Evolutionary conservation across 2,329 filamentous ascomycete genomes (phyloP).

Genomic region (Chaetomium strumarium): DNA sequence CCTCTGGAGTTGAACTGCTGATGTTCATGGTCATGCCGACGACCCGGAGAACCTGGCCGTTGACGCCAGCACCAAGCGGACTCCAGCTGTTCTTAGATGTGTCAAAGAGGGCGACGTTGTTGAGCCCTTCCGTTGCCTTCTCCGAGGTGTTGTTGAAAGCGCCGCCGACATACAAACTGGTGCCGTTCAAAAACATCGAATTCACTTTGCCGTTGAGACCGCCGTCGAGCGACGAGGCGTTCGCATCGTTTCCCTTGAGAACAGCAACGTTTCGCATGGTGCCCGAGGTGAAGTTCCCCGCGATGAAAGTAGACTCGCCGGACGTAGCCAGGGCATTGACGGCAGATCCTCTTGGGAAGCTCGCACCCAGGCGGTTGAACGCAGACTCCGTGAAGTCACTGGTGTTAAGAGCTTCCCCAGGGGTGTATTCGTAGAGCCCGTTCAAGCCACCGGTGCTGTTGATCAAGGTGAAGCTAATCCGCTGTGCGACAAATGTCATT

Average conservation of each 20-base stretch:
- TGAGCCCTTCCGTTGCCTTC: conserved; percentile 57
- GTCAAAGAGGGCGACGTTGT: conserved; percentile 72
- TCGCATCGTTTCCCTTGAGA: conserved; percentile 58
- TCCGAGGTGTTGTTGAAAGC: conserved; percentile 70
- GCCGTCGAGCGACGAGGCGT: conserved; percentile 56
- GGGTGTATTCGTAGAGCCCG: conserved; percentile 84
- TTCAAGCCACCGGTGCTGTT: conserved; percentile 77
- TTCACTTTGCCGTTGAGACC: conserved; percentile 78
- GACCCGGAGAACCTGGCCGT: conserved; percentile 69
- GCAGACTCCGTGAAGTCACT: conserved; percentile 63
- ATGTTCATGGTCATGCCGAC: conserved; percentile 76
- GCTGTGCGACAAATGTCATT: conserved; percentile 82
- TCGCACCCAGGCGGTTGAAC: conserved; percentile 69
- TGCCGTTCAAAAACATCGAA: conserved; percentile 61
- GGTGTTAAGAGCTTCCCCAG: conserved; percentile 52
- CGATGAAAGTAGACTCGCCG: conserved; percentile 65
- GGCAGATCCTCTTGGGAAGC: conserved; percentile 60
- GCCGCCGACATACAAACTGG: conserved; percentile 73
- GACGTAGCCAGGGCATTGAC: conserved; percentile 63
- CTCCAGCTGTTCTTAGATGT: conserved; percentile 63
- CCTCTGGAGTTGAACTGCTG: conserved; percentile 60
- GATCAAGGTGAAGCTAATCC: conserved; percentile 70
- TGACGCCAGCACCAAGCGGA: conserved; percentile 76
- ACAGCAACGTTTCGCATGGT: conserved; percentile 70
- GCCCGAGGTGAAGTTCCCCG: conserved; percentile 73